A percentile compares a stretch with the other conserved stretches of the same genome.
Conservation (phyloP, 2,329 filamentous ascomycete genomes). For the Ophiosphaerella herpotricha region DNA sequence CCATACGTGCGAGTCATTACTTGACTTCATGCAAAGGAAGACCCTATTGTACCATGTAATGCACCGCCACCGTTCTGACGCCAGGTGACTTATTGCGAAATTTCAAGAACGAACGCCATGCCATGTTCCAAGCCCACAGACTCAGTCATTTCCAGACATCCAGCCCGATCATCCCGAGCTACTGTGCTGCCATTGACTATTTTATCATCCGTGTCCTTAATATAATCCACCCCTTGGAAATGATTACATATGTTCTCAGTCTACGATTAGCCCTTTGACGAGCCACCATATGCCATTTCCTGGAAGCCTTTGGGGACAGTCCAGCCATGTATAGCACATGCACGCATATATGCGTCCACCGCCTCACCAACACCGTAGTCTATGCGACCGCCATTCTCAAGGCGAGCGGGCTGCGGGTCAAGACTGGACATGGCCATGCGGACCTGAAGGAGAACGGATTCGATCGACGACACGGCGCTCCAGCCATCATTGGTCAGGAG, state of each 20-base stretch:
- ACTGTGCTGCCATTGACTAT: too few relatives aligned
- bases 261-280: not conserved
- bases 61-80: slow-evolving; percentile 1
- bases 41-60: slow-evolving; percentile 9
- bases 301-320: slow-evolving; percentile 66
- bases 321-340: slow-evolving; percentile 74
- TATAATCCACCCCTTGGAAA: slow-evolving; percentile 1
- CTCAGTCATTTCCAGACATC: not conserved
- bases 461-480: slow-evolving; percentile 73
- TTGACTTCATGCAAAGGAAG: not conserved
- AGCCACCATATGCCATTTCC: slow-evolving; percentile 50
- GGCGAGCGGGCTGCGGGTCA: slow-evolving; percentile 73
- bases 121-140: not conserved
- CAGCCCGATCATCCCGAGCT: too few relatives aligned
- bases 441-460: slow-evolving; percentile 80
- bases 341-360: slow-evolving; percentile 71
- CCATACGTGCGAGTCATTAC: not conserved
- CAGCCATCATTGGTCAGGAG: slow-evolving; percentile 83
- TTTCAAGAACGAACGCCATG: not conserved
- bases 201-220: too few relatives aligned
- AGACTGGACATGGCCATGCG: slow-evolving; percentile 72
- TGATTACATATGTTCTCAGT: not conserved
- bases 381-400: slow-evolving; percentile 49
- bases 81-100: not conserved
- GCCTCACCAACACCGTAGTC: slow-evolving; percentile 75